These are phyloP conservation scores for Papiliotrema laurentii DNA, from an alignment of 1,284 basidiomycete genomes.

Conservation along the genomic window DNA sequence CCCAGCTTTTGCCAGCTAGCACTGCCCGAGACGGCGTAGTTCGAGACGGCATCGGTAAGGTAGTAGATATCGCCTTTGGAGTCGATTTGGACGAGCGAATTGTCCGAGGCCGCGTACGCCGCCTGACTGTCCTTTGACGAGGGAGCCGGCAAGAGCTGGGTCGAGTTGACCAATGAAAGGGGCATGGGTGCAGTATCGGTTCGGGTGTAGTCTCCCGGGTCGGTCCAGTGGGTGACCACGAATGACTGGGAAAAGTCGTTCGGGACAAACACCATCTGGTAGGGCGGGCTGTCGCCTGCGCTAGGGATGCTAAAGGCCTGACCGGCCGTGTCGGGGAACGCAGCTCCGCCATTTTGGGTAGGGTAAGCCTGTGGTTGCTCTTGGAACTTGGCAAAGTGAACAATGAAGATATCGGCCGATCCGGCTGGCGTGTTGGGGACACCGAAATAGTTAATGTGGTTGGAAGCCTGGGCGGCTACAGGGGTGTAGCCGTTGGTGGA, in stretches of 20 bases:
- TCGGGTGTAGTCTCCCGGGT: constrained; percentile 30
- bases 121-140: constrained; percentile 62
- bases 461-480: constrained; percentile 38
- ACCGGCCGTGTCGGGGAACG: constrained; percentile 71
- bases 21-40: constrained; percentile 39
- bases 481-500: constrained; percentile 40
- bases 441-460: constrained; percentile 61
- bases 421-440: constrained; percentile 64
- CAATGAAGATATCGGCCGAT: constrained; percentile 72
- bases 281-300: constrained; percentile 59
- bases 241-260: constrained; percentile 73
- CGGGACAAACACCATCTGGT: constrained; percentile 78
- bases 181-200: constrained; percentile 37
- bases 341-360: constrained; percentile 47
- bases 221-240: constrained; percentile 56
- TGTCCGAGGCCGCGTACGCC: constrained; percentile 66
- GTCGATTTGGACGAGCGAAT: constrained; percentile 69
- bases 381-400: constrained; percentile 85
- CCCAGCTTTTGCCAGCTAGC: constrained; percentile 44
- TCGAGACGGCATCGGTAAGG: constrained; percentile 56
- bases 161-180: constrained; percentile 60
- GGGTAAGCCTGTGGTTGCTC: constrained; percentile 63
- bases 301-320: constrained; percentile 73
- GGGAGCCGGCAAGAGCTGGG: constrained; percentile 65
- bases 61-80: constrained; percentile 64